Evolutionary conservation across 2,329 filamentous ascomycete genomes (phyloP), one percentile per base, ranked within the genome.

Genomic region (Epichloe uncinata): DNA sequence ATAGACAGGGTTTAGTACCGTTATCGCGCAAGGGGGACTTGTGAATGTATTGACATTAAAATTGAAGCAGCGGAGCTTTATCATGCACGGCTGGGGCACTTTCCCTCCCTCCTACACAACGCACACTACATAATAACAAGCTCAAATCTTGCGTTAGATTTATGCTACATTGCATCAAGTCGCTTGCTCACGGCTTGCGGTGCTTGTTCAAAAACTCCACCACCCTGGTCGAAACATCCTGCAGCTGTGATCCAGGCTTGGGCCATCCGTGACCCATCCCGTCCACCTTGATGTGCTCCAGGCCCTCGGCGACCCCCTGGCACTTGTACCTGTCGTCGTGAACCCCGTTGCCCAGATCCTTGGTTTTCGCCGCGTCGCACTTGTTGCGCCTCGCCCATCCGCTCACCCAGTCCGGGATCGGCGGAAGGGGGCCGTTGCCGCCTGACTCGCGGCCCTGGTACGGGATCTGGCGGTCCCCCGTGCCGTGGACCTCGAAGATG

Each of bases 401-500:
- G 3, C 50, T 48, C 0, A 66, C 59, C 60, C 65, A 72, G 38
- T 66, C 59, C 18, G 65, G 61, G 35, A 77, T 71, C 0, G 68
- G 54, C 1, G 73, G 73, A 44, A 75, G 53, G 47, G 65, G 68
- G 0, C 69, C 70, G 1, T 66, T 66, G 2, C 66, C 63, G 3
- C 70, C 63, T 3, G 51, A 30, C 2, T 66, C 69, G 13, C 22
- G 41, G 1, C 73, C 73, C 2, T 57, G 51, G 52, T 75, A 77
- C 0, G 60, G 54, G 35, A 77, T 74, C 0, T 66, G 72, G 3
- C 54, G 61, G 56, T 78, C 75, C 2, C 2, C 55, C 63, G 65
- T 67, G n/a, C 74, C 74, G 56, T 78, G 74, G 48, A 76, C 70
- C 41, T 73, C 70, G 8, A 77, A 58, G 9, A 78, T 63, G 1